Evolutionary conservation across 1,284 basidiomycete species (phyloP).

Genomic region (Sutorius eximius): DNA sequence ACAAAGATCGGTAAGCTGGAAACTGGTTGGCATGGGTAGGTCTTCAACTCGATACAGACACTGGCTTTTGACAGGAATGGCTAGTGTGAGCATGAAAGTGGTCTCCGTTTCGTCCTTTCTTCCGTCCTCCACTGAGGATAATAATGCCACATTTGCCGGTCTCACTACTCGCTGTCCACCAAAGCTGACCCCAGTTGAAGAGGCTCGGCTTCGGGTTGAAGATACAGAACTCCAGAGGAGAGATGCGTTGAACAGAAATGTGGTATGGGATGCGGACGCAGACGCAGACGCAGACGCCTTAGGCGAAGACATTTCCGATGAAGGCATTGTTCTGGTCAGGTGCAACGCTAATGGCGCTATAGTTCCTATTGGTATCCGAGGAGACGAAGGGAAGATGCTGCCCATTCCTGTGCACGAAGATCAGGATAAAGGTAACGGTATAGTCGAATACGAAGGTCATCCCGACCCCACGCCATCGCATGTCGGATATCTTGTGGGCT

Average conservation of each 20-base stretch:
- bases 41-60: conserved; percentile 2
- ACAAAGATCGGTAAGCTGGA: conserved; percentile 64
- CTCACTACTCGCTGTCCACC: conserved; percentile 40
- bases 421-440: conserved; percentile 26
- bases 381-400: conserved; percentile 45
- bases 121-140: conserved; percentile 61
- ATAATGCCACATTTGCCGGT: conserved; percentile 58
- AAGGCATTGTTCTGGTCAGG: conserved; percentile 38
- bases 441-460: conserved; percentile 50
- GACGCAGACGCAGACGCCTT: conserved; percentile 49
- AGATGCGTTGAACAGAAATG: conserved; percentile 43
- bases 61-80: conserved; percentile 8
- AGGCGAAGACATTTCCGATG: conserved; percentile 50
- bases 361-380: conserved; percentile 49
- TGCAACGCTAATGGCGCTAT: conserved; percentile 22
- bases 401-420: conserved; percentile 34
- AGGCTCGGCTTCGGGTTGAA: conserved; percentile 49
- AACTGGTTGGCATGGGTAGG: conserved; percentile 71
- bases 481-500: conserved; percentile 56
- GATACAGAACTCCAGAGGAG: conserved; percentile 55
- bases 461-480: conserved; percentile 54
- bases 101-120: conserved; percentile 70
- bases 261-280: conserved; percentile 56
- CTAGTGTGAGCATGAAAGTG: conserved; percentile 65
- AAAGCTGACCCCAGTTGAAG: conserved; percentile 55